These are phyloP conservation scores for Vitis riparia DNA, from an alignment of 164 flowering plant species.

Conservation along the genomic window DNA sequence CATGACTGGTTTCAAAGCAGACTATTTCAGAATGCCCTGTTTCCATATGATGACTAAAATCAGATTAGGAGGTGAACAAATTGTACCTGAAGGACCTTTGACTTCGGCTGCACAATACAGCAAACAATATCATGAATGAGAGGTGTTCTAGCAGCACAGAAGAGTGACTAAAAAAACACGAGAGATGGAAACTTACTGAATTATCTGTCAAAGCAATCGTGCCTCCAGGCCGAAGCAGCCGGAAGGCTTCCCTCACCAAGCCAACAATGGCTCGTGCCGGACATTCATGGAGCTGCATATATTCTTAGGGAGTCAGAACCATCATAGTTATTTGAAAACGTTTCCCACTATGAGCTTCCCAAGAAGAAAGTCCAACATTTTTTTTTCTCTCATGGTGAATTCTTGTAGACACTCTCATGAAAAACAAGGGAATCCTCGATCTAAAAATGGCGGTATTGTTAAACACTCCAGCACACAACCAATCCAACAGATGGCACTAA, in stretches of 20 bases:
- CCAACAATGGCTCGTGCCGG: conserved; percentile 53
- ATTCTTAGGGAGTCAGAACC: not conserved
- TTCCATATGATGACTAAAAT: not conserved
- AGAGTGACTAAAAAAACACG: not conserved
- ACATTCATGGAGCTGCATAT: conserved; percentile 64
- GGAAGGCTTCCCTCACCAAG: conserved; percentile 55
- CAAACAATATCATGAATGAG: not conserved
- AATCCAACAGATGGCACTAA: too few species aligned
- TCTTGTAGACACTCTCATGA: too few species aligned
- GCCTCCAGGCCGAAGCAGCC: conserved; percentile 76
- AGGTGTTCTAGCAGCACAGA: not conserved
- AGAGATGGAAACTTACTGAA: conserved; percentile 32
- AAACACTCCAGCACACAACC: too few species aligned
- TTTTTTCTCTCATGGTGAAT: too few species aligned
- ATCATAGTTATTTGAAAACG: too few species aligned
- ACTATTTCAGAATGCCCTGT: not conserved
- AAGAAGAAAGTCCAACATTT: too few species aligned
- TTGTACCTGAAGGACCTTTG: conserved; percentile 67
- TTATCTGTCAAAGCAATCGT: conserved; percentile 60
- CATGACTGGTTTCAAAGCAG: too few species aligned
- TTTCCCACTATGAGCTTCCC: too few species aligned
- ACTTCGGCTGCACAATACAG: conserved; percentile 61
- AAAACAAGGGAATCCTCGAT: too few species aligned
- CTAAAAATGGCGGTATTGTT: too few species aligned
- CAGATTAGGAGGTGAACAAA: not conserved